Evolutionary conservation across 257 asterid genomes (phyloP).

Genomic region (Nicotiana sylvestris): DNA sequence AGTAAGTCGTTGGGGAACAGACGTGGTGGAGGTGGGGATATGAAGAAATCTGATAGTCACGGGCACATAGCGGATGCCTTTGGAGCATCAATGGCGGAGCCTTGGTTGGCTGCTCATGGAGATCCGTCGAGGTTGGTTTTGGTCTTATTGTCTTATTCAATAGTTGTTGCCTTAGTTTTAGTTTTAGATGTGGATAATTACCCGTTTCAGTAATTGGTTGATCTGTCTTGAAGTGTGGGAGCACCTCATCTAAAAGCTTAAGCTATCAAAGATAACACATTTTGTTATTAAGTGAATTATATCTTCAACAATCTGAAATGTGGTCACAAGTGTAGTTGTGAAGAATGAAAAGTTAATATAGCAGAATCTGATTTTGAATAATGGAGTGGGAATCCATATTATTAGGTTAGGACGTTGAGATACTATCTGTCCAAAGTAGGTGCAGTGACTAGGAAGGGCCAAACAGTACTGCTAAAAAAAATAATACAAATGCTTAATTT

Average conservation of each 20-base stretch:
- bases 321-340: background rate
- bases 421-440: background rate
- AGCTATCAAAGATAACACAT: no score
- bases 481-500: background rate
- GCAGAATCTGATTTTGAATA: background rate
- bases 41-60: constrained; percentile 54
- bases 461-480: background rate
- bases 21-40: constrained; percentile 41
- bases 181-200: background rate
- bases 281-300: background rate
- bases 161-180: constrained; percentile 11
- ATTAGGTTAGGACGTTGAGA: background rate
- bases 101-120: constrained; percentile 97
- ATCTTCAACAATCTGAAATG: background rate
- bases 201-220: background rate
- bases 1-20: constrained; percentile 54
- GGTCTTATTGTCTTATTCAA: constrained; percentile 2
- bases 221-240: no score
- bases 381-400: background rate
- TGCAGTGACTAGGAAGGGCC: background rate
- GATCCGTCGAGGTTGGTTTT: constrained; percentile 83
- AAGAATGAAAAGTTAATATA: background rate
- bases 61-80: constrained; percentile 71
- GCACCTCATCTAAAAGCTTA: no score
- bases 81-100: constrained; percentile 91